A percentile compares a stretch with the other conserved stretches of the same genome.
Conservation (phyloP, 192 early-diverging fungal species). For the Fimicolochytrium jonesii region DNA sequence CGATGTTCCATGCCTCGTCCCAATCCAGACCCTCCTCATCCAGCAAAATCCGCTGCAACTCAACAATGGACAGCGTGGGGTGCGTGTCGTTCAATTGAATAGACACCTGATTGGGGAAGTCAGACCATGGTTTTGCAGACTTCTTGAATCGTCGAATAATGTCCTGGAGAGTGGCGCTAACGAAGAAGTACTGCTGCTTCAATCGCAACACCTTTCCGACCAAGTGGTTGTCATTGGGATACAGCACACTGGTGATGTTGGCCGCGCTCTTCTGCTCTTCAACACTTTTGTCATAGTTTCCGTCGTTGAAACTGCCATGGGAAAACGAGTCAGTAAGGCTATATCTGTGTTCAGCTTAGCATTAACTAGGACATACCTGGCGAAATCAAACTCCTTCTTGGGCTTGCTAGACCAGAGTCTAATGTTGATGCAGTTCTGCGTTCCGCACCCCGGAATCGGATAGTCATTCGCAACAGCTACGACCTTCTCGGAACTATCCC, state of each 20-base stretch:
- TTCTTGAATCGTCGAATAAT: slow-evolving; percentile 92
- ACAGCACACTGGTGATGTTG: slow-evolving; percentile 88
- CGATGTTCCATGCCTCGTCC: slow-evolving; percentile 89
- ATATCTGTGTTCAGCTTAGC: no score
- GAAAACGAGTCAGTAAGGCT: no score
- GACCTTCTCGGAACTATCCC: slow-evolving; percentile 84
- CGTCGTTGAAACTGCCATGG: slow-evolving; percentile 56
- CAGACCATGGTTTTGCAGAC: slow-evolving; percentile 70
- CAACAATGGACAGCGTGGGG: slow-evolving; percentile 84
- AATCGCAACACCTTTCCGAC: slow-evolving; percentile 93
- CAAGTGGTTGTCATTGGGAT: slow-evolving; percentile 98
- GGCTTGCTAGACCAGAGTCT: slow-evolving; percentile 96
- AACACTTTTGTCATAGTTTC: slow-evolving; percentile 90
- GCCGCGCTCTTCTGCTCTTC: slow-evolving; percentile 88
- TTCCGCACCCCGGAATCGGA: slow-evolving; percentile 92
- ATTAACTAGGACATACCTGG: slow-evolving; percentile 18
- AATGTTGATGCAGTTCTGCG: slow-evolving; percentile 95
- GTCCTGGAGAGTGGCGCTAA: slow-evolving; percentile 80
- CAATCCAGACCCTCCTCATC: slow-evolving; percentile 87
- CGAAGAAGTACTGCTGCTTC: slow-evolving; percentile 98
- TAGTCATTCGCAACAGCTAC: slow-evolving; percentile 95
- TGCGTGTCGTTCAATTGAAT: slow-evolving; percentile 99
- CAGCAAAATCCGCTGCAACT: slow-evolving; percentile 88
- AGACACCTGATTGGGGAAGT: slow-evolving; percentile 90
- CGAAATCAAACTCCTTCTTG: slow-evolving; percentile 80